phyloP scores from a whole-genome alignment of 1,139 yeast genomes.

The Sugiyamaella castrensis region DNA sequence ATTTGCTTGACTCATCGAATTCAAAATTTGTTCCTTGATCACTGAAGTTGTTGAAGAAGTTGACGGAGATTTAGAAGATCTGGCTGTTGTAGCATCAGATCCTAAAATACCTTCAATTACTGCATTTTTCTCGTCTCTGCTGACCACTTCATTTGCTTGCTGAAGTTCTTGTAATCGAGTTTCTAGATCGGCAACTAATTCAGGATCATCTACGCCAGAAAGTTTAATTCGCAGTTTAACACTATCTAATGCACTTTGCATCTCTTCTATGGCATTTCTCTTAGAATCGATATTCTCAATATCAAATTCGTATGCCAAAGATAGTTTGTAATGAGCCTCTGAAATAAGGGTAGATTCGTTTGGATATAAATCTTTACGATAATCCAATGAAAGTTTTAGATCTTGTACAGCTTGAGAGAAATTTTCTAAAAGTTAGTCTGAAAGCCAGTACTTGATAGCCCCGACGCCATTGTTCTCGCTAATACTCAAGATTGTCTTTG shows the following conservation, averaged over 20 bases:
- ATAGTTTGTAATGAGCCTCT: conserved; percentile 78
- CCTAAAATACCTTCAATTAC: conserved; percentile 65
- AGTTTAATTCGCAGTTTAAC: conserved; percentile 48
- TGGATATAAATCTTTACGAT: conserved; percentile 55
- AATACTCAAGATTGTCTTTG: neutral
- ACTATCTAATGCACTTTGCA: conserved; percentile 59
- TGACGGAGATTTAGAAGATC: conserved; percentile 14
- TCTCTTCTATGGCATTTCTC: conserved; percentile 54
- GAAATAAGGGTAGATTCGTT: conserved; percentile 59
- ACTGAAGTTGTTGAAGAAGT: conserved; percentile 17
- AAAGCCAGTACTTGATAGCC: neutral
- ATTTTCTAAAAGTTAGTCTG: conserved; percentile 45
- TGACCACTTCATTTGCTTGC: conserved; percentile 50
- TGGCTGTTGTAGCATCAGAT: conserved; percentile 37
- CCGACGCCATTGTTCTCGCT: neutral
- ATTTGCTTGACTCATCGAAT: conserved; percentile 41
- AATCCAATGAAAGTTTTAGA: conserved; percentile 52
- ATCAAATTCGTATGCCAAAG: conserved; percentile 73
- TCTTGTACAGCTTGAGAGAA: conserved; percentile 74
- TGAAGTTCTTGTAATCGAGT: conserved; percentile 47
- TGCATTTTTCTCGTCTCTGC: conserved; percentile 54
- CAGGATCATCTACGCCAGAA: conserved; percentile 44
- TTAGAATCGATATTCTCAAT: conserved; percentile 46
- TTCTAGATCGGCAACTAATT: conserved; percentile 53
- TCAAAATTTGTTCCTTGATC: conserved; percentile 21